Percentiles rank a stretch among this genome's conserved stretches.
phyloP scores from a whole-genome alignment of 805 yeast genomes.

The Isabelozyma pseudorhagii region DNA sequence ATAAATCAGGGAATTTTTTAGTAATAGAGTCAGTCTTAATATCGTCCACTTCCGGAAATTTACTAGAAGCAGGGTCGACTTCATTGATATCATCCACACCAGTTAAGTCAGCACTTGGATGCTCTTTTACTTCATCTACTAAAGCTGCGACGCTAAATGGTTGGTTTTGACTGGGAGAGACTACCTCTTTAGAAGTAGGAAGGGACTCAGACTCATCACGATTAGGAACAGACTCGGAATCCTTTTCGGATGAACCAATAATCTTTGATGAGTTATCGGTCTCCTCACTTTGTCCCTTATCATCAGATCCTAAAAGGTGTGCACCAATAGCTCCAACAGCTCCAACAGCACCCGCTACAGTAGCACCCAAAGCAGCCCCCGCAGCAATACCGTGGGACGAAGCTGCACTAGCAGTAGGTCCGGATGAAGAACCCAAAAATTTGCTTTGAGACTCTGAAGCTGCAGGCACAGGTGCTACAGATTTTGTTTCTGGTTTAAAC shows the following conservation, averaged over 20 bases:
- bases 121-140: conserved; percentile 25
- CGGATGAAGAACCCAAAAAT: neutral
- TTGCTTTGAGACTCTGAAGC: neutral
- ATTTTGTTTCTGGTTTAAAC: conserved; percentile 9
- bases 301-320: conserved; percentile 1
- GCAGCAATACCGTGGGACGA: conserved; percentile 9
- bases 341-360: conserved; percentile 12
- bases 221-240: neutral
- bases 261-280: conserved; percentile 4
- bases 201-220: neutral
- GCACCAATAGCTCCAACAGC: conserved; percentile 6
- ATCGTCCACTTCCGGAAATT: neutral
- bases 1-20: conserved; percentile 32
- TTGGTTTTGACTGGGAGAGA: neutral
- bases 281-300: neutral
- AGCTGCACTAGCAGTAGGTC: conserved; percentile 8
- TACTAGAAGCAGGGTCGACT: conserved; percentile 1
- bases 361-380: conserved; percentile 17
- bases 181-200: neutral
- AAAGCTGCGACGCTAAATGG: conserved; percentile 6
- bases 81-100: conserved; percentile 19
- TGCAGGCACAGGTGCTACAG: neutral
- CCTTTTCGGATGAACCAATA: conserved; percentile 3
- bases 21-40: conserved; percentile 3
- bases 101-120: conserved; percentile 25